Conservation (phyloP, 2,329 filamentous ascomycete genomes). For the Myotisia sp. region DNA sequence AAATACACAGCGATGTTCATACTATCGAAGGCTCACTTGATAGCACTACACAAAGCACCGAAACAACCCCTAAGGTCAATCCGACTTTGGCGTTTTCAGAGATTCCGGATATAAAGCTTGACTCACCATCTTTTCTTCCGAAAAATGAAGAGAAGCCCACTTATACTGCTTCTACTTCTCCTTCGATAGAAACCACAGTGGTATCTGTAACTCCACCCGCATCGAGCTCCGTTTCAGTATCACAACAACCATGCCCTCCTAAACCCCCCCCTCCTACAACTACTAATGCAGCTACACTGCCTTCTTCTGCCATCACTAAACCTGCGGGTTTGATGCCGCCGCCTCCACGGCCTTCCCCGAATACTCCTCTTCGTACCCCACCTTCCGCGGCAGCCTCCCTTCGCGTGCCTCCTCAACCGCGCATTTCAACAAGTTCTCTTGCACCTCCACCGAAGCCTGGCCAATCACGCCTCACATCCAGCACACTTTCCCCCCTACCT, state of each 20-base stretch:
- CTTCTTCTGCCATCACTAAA: not conserved
- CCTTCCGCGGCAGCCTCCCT: conserved; percentile 32
- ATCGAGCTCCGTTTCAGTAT: not conserved
- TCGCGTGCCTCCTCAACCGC: conserved; percentile 25
- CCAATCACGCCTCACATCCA: conserved; percentile 27
- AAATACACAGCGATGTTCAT: not conserved
- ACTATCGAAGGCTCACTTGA: not conserved
- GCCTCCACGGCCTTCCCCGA: conserved; percentile 14
- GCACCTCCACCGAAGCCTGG: conserved; percentile 29
- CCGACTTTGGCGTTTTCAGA: conserved; percentile 16
- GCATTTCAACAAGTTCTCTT: conserved; percentile 30
- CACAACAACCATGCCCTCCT: not conserved
- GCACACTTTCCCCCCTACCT: conserved; percentile 29
- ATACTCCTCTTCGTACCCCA: conserved; percentile 24
- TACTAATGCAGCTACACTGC: not conserved
- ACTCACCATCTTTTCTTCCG: conserved; percentile 8
- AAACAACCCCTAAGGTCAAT: conserved; percentile 26
- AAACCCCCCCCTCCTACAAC: not conserved
- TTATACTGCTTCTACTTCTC: conserved; percentile 7
- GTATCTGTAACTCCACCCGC: conserved; percentile 3
- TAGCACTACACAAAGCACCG: conserved; percentile 7
- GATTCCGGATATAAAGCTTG: conserved; percentile 23
- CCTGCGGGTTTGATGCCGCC: conserved; percentile 10
- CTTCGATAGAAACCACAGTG: conserved; percentile 6
- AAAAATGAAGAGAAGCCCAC: not conserved